Evolutionary conservation across 495 filamentous ascomycete species (phyloP), one percentile per base, ranked within the genome.

Genomic region (Copromyces sp.): DNA sequence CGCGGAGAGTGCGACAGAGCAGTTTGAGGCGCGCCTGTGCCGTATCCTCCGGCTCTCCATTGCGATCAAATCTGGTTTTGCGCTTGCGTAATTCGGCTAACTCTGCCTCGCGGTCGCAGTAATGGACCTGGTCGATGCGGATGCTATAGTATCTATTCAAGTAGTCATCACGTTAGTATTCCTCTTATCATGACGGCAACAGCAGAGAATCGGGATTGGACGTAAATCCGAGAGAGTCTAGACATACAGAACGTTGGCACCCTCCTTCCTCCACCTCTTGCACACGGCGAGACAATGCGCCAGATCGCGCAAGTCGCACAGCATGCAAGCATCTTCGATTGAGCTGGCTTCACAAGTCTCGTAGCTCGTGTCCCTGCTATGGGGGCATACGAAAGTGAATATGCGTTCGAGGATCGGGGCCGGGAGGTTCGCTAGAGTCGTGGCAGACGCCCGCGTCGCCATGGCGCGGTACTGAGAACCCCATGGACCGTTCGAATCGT

Each of bases 71-170:
- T 78, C 89, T 88, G 14, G 92, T 91, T 71, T 90, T 88, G 32
- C 90, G 89, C 73, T 91, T 93, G 69, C 94, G 90, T 78, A 87
- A 89, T 75, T 92, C 91, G 68, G 90, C 87, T 17, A 97, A 86
- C 73, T 92, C 83, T 69, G 91, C 88, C 80, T 98, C 95, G 73
- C 91, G 89, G 69, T 92, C 89, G 83, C 95, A 98, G 82, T 97
- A 98, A 80, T 99, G 95, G 38, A 99, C 95, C 14, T 90, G 87
- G 74, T 99, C 95, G 76, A 99, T 95, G 39, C 95, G 92, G 74
- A 99, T 90, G 81, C 93, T 92, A 65, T 88, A 89, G 78, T 98
- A 99, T 65, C 93, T 97, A 74, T 70, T 72, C 9, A 61, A 16
- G 35, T 17, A 37, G 76, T 73, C 16, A 61, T 37, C 70, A 37